A percentile compares a stretch with the other conserved stretches of the same genome.
Conservation (phyloP, 2,329 filamentous ascomycete species). For the Neophaeococcomyces aloes region DNA sequence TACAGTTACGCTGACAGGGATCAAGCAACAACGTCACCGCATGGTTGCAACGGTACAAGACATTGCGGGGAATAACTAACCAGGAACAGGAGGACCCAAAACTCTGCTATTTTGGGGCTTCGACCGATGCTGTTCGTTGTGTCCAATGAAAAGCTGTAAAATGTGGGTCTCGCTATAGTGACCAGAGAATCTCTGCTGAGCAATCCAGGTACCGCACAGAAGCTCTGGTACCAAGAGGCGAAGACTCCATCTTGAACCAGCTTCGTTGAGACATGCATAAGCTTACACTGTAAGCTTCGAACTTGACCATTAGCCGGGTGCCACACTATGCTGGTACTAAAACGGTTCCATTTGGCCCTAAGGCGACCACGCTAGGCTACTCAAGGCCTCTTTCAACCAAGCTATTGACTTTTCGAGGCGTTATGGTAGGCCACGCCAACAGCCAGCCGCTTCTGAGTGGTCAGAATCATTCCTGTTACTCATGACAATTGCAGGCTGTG, state of each 20-base stretch:
- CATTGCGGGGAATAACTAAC: no score
- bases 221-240: no score
- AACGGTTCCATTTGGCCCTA: neutral
- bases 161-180: no score
- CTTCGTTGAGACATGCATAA: slow-evolving; percentile 4
- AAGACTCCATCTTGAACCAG: no score
- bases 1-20: no score
- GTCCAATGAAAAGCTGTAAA: no score
- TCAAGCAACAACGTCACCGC: no score
- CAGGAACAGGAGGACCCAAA: no score
- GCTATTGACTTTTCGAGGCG: neutral
- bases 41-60: no score
- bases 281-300: neutral
- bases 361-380: neutral
- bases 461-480: neutral
- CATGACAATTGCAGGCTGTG: slow-evolving; percentile 2
- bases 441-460: neutral
- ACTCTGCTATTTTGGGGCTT: no score
- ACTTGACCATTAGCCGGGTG: neutral
- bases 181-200: neutral
- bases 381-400: neutral
- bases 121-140: no score
- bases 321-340: neutral
- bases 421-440: neutral
- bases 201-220: neutral